Base-by-base conservation (phyloP, 352 stramenopile species). In the Phytopythium kandeliae region DNA sequence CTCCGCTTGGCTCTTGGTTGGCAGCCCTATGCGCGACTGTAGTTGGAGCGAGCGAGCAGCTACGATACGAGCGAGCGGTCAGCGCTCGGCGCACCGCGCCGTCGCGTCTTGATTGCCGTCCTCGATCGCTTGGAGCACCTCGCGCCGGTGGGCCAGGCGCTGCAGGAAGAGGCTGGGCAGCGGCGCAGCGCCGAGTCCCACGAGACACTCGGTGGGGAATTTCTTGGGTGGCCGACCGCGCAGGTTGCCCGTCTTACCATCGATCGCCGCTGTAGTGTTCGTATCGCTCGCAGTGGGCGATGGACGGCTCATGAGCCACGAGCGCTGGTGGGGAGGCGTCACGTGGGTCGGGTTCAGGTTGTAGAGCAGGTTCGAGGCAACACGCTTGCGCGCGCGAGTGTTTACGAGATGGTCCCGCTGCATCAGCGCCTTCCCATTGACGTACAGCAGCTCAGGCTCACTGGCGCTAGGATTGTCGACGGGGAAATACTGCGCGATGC, bases 261-360 rank as follows among this genome's bases (percentile, higher is more conserved):
- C n/a, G n/a, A n/a, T n/a, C n/a, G n/a, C n/a, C n/a, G n/a, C n/a
- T n/a, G n/a, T n/a, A n/a, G n/a, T n/a, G n/a, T n/a, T n/a, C n/a
- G n/a, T n/a, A n/a, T n/a, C n/a, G n/a, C n/a, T n/a, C n/a, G n/a
- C n/a, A n/a, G n/a, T n/a, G n/a, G n/a, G n/a, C n/a, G n/a, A n/a
- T n/a, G n/a, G n/a, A 7, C 15, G 28, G 17, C 30, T 19, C 15
- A 10, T 49, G 38, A 43, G 58, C 19, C 17, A 30, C 11, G 28
- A 30, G 2, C 71, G 73, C 24, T 46, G 47, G 43, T 75, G 60
- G 13, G 65, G 61, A 11, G 78, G 77, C 28, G 65, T 71, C 42
- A 90, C 60, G 60, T 87, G 69, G 0, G 61, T 80, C 30, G 74
- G 77, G 4, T 71, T 69, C 3, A 51, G 45, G 41, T 84, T 81